Evolutionary conservation across 2,329 filamentous ascomycete species (phyloP), one percentile per base, ranked within the genome.

Genomic region (Diplocarpon mali): DNA sequence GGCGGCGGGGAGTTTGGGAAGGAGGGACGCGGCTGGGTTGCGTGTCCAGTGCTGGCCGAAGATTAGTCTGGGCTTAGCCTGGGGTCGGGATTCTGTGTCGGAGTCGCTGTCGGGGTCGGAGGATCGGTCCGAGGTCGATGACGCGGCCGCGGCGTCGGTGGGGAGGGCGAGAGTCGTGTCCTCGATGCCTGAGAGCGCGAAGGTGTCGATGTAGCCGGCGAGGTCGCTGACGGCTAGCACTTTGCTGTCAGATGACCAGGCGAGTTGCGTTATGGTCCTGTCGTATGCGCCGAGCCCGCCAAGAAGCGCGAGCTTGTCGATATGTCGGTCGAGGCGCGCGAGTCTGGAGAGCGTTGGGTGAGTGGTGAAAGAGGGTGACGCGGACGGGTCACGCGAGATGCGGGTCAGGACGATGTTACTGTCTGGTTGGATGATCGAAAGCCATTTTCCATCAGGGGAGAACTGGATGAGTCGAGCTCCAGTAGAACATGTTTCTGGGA

Each of bases 161-260:
- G 27, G 52, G 51, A 35, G 43, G 59, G 31, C 65, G 60, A 69
- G 65, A 12, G 64, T 66, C 2, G 59, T 51, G 52, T 76, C 72
- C 54, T 74, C 69, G 48, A 73, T 63, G 31, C 73, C 73, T 58
- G 77, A 72, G 44, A 94, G 65, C 1, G 87, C 67, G 85, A 89
- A 98, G 14, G 82, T 87, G 60, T 96, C 89, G 28, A 96, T 71
- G 63, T 81, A 87, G 35, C 92, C 92, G 35, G 83, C 80, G 42
- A 95, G 65, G 62, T 95, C 90, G 38, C 83, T 80, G 27, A 80
- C 76, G 8, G 83, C 88, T 38, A 96, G 68, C 50, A 94, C 76
- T 53, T 75, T 78, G 60, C 85, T 86, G 60, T 95, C 83, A 5
- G 80, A 70, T 9, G 88, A 89, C 63, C 96, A 95, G 2, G 80